Evolutionary conservation across 768 basidiomycete genomes (phyloP), one percentile per base, ranked within the genome.

Genomic region (Leccinum barrowsii): DNA sequence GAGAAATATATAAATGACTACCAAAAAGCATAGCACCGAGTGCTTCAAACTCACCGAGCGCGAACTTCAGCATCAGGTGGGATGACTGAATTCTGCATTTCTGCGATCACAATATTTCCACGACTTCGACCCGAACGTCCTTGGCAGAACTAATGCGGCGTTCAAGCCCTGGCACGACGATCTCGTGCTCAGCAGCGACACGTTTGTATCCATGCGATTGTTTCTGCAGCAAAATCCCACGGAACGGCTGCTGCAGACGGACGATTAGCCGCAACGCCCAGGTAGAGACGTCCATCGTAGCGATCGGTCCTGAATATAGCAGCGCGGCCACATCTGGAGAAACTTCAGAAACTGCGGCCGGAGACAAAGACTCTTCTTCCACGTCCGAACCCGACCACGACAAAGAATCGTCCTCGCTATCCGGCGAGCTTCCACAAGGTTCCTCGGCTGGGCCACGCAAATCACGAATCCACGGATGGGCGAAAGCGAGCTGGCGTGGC

Each of bases 241-340:
- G 32, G 54, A 64, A 63, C 7, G 56, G 62, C 32, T 63, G 56
- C 35, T 37, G 51, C 11, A 63, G 28, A 40, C 48, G 54, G 19
- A 48, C 55, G n/a, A 63, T 2, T 1, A 63, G 13, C 21, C 53
- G 63, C 47, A 60, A 30, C 6, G 55, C 59, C 49, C 15, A 15
- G 1, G 32, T 59, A 19, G 26, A 51, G 11, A n/a, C 49, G 3
- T 48, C 57, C 34, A 22, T 19, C 11, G 11, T 15, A 3, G 22
- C 4, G 8, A 2, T 8, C 1, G 34, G 34, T 24, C 7, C 7
- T 5, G 21, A 4, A 8, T 28, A 13, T 11, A 32, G 11, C 7
- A 42, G 32, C 26, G 37, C 1, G 0, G 10, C 24, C 17, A 17
- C 24, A 28, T 19, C 21, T 4, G 5, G n/a, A 2, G 8, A 19